phyloP scores from a whole-genome alignment of 768 basidiomycete genomes.

The Lentinula aciculospora region DNA sequence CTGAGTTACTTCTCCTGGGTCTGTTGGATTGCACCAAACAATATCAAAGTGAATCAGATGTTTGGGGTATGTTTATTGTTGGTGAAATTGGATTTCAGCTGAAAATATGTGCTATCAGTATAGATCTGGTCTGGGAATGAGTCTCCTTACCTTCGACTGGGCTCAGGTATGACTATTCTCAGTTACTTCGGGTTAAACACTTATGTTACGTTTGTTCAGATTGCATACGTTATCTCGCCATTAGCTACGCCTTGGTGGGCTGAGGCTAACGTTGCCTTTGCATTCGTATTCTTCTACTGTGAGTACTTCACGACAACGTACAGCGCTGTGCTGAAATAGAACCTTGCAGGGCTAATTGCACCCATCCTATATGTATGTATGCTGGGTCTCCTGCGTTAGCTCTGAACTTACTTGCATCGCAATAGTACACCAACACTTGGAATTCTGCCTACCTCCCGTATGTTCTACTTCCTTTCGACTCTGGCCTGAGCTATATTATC shows the following conservation, averaged over 20 bases:
- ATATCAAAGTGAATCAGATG: slow-evolving; percentile 65
- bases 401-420: not conserved
- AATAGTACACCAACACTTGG: slow-evolving; percentile 60
- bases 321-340: not conserved
- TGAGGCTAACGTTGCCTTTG: slow-evolving; percentile 58
- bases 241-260: slow-evolving; percentile 84
- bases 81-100: slow-evolving; percentile 22
- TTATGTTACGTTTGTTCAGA: slow-evolving; percentile 21
- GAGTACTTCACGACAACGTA: slow-evolving; percentile 9
- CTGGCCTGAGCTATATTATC: not conserved
- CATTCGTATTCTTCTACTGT: slow-evolving; percentile 70
- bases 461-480: slow-evolving; percentile 14
- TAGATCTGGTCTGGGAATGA: slow-evolving; percentile 51
- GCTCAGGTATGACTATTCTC: slow-evolving; percentile 44
- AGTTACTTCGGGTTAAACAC: slow-evolving; percentile 6
- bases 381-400: not conserved
- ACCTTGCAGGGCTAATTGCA: slow-evolving; percentile 24
- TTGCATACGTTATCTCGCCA: slow-evolving; percentile 64
- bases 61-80: slow-evolving; percentile 53
- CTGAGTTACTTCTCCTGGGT: slow-evolving; percentile 57
- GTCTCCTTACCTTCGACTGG: slow-evolving; percentile 80
- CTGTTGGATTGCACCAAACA: slow-evolving; percentile 67
- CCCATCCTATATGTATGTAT: slow-evolving; percentile 30
- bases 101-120: slow-evolving; percentile 5
- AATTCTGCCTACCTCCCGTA: slow-evolving; percentile 51